Conservation (phyloP, 2,329 filamentous ascomycete genomes). For the Aspergillus ochraceoroseus region DNA sequence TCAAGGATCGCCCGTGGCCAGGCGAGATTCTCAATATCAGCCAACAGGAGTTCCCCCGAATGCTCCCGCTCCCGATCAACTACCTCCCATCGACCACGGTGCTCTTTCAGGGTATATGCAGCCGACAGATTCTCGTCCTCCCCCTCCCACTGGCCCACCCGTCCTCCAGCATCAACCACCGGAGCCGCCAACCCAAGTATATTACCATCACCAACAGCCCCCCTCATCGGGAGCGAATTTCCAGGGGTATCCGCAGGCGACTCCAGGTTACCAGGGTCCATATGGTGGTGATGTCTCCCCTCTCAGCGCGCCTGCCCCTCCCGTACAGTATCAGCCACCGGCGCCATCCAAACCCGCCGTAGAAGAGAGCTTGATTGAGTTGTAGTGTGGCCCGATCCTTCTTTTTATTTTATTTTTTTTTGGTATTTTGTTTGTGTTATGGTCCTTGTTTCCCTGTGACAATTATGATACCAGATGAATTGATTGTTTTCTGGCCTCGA, state of each 20-base stretch:
- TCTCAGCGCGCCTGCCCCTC: conserved; percentile 14
- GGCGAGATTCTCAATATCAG: conserved; percentile 24
- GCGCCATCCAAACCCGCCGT: conserved; percentile 23
- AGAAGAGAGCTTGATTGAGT: conserved; percentile 33
- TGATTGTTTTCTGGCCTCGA: conserved; percentile 21
- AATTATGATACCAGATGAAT: conserved; percentile 28
- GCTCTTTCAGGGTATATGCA: conserved; percentile 20
- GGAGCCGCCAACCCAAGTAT: conserved; percentile 18
- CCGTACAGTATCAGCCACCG: conserved; percentile 22
- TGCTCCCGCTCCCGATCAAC: conserved; percentile 18
- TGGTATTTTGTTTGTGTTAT: conserved; percentile 1
- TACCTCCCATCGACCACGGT: conserved; percentile 14
- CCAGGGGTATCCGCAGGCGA: conserved; percentile 15
- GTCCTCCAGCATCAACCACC: conserved; percentile 16
- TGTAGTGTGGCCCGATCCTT: conserved; percentile 16
- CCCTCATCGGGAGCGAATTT: conserved; percentile 13
- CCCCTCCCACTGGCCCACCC: conserved; percentile 14
- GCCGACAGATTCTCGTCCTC: conserved; percentile 13
- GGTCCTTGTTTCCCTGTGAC: conserved; percentile 6
- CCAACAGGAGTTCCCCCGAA: conserved; percentile 19
- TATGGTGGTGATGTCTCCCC: conserved; percentile 21
- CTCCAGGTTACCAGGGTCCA: conserved; percentile 14
- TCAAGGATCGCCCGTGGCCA: conserved; percentile 21
- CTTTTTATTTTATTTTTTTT: neutral
- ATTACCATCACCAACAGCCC: conserved; percentile 18